A percentile compares a stretch with the other conserved stretches of the same genome.
phyloP scores from a whole-genome alignment of 176 grass and related monocot genomes.

The Paspalum notatum region DNA sequence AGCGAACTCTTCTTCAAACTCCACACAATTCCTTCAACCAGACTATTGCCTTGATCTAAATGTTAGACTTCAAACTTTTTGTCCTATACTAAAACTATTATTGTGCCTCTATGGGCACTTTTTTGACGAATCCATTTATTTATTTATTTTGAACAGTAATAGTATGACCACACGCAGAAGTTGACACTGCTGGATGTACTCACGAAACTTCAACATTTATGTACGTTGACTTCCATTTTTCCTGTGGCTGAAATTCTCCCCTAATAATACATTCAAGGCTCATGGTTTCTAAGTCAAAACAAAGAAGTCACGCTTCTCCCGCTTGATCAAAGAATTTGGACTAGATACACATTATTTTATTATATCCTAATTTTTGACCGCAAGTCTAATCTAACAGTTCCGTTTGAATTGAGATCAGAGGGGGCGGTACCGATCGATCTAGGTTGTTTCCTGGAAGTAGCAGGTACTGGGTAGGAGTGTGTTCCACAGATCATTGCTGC shows the following conservation, averaged over 20 bases:
- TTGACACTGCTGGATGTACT: neutral
- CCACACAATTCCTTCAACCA: too few species aligned
- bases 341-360: neutral
- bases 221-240: neutral
- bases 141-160: neutral
- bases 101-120: too few species aligned
- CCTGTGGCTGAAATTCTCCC: neutral
- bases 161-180: neutral
- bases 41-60: too few species aligned
- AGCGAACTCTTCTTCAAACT: too few species aligned
- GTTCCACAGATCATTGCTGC: neutral
- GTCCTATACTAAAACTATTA: too few species aligned
- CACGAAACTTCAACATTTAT: slow-evolving; percentile 15
- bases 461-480: neutral
- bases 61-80: too few species aligned
- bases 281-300: slow-evolving; percentile 1
- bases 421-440: neutral
- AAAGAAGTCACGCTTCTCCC: slow-evolving; percentile 1
- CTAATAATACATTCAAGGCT: neutral
- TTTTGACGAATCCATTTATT: too few species aligned
- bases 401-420: neutral
- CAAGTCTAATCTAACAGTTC: neutral
- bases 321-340: slow-evolving; percentile 23
- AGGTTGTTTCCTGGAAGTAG: slow-evolving; percentile 8
- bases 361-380: slow-evolving; percentile 22